Evolutionary conservation across 495 filamentous ascomycete species (phyloP), one percentile per base, ranked within the genome.

Genomic region (Tuber aestivum): DNA sequence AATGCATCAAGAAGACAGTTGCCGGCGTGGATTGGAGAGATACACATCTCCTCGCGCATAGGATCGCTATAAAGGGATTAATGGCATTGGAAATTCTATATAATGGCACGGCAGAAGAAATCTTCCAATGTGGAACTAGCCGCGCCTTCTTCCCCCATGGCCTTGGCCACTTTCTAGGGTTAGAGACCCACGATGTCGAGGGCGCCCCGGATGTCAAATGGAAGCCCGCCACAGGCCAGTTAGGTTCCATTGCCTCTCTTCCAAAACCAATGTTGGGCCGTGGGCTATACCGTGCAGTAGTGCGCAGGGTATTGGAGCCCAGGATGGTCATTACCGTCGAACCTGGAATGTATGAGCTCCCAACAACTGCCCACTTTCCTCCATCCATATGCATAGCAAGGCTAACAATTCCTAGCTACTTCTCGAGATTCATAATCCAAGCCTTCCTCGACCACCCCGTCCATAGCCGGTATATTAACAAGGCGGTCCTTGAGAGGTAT

Each of bases 111-210:
- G 86, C 85, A 9, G 85, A 87, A 3, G 93, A 94, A 75, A 90
- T 96, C 75, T 87, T 89, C 70, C 78, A 85, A 50, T 88, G 89
- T 3, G 91, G 94, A 42, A 93, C 90, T 35, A 89, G 89, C 5
- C 86, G 88, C 40, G 91, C 92, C 0, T 98, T 97, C 85, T 96
- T 97, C 84, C 94, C 95, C 3, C 95, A 98, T 83, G 95, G 95
- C 2, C 86, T 95, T 21, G 93, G 93, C 18, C 94, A 98, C 83
- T 93, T 97, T 83, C 86, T 97, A 45, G 95, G 95, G 0, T 87
- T 98, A 23, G 95, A 98, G 83, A 91, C 93, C 56, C 95, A 98
- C 80, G 95, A 98, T 85, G 90, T 92, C 9, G 88, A 88, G 8
- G 87, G 84, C 12, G 83, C 85, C 38, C 84, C 86, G 4, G 85